Evolutionary conservation across 2,329 filamentous ascomycete genomes (phyloP), one percentile per base, ranked within the genome.

Genomic region (Pseudocercospora pini-densiflorae): DNA sequence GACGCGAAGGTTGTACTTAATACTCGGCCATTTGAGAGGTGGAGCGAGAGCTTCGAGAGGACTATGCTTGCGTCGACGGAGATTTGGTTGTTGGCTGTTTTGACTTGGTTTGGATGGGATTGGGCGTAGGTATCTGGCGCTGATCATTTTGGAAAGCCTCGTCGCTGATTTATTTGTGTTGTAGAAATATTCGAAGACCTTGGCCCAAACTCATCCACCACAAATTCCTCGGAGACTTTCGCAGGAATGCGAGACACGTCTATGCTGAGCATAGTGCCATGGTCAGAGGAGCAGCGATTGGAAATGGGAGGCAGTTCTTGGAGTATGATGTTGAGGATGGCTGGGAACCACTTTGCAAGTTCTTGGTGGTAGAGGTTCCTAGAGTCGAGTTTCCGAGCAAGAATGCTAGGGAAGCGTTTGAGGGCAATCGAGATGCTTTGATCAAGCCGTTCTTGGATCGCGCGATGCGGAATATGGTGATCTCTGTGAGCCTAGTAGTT

Each of bases 171-270:
- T 54, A 3, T 5, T 24, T 2, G 5, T 14, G 5, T 29, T 10
- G 1, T 10, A 54, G 49, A 7, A 14, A 23, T 12, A 24, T 54
- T 27, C 49, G 24, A 19, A n/a, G 7, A 14, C 49, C 49, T 29
- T 54, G 49, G 49, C 16, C 21, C 16, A 54, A 24, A 54, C 49
- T 54, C 5, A 54, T 54, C 14, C 4, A 29, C 9, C 21, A 54
- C 12, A 54, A 54, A 12, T 54, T 54, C 14, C 49, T 14, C 16
- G 24, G 24, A 5, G n/a, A 54, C 9, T 49, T 59, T 21, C 21
- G 62, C 27, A 21, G 33, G 12, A 59, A 65, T 33, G 63, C 43
- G 21, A 65, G 54, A 54, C 47, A 49, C 33, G 49, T 65, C n/a
- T 61, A 65, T 40, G 6, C 24, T 19, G 63, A 65, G 33, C 49